These are phyloP conservation scores for Nemania abortiva DNA, from an alignment of 2,329 filamentous ascomycete species.

Conservation along the genomic window DNA sequence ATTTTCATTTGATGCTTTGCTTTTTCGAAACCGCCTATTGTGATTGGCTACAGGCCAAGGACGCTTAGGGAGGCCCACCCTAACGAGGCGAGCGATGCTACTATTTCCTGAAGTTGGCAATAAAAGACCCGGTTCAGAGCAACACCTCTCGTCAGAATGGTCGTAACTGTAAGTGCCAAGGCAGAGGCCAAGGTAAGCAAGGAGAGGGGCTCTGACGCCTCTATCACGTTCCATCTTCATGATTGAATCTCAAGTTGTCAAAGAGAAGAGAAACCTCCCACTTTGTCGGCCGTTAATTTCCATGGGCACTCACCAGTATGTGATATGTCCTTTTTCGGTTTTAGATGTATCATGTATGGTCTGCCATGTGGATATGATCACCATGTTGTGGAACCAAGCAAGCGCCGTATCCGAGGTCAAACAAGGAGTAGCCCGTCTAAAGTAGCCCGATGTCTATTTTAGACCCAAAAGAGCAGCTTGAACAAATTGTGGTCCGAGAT, in stretches of 20 bases:
- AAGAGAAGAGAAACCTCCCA: neutral
- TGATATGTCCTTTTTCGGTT: neutral
- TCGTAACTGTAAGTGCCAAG: neutral
- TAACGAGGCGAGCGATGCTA: slow-evolving; percentile 2
- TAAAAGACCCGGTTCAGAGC: neutral
- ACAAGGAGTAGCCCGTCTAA: neutral
- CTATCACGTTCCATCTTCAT: neutral
- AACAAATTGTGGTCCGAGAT: neutral
- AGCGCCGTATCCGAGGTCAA: slow-evolving; percentile 11
- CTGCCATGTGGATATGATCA: neutral
- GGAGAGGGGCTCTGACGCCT: neutral
- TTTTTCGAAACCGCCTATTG: slow-evolving; percentile 14
- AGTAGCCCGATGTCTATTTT: neutral
- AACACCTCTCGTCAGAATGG: slow-evolving; percentile 3
- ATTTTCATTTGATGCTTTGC: slow-evolving; percentile 14
- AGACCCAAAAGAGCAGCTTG: neutral
- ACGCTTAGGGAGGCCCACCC: slow-evolving; percentile 2
- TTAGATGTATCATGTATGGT: neutral
- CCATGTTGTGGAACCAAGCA: slow-evolving; percentile 1
- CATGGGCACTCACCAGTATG: neutral
- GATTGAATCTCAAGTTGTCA: neutral
- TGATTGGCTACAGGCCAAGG: slow-evolving; percentile 19
- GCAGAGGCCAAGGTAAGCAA: neutral
- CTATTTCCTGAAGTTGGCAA: neutral
- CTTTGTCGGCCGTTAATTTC: neutral